Evolutionary conservation across 23 red algal species (phyloP).

Genomic region (Gracilaria caudata): DNA sequence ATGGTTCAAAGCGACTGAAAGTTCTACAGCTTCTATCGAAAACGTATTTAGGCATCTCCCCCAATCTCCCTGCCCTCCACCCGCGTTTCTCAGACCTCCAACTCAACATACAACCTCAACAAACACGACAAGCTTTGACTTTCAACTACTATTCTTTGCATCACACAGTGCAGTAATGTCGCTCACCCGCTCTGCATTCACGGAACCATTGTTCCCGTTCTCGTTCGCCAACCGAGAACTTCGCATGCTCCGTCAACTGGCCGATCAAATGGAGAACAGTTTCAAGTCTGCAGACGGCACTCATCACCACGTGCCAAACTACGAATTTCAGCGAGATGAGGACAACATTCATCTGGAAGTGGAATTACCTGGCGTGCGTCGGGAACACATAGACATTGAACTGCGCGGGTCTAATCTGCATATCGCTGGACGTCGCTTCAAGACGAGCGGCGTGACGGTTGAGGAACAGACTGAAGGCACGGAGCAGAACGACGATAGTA

Average conservation of each 20-base stretch:
- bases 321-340: constrained; percentile 3
- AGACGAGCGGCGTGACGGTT: not conserved
- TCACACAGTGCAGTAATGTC: not conserved
- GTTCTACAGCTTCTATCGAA: too few relatives aligned
- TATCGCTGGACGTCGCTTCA: constrained; percentile 20
- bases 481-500: not conserved
- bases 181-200: not conserved
- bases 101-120: too few relatives aligned
- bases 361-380: constrained; percentile 2
- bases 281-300: not conserved
- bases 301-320: not conserved
- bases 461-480: not conserved
- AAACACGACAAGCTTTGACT: too few relatives aligned
- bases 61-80: too few relatives aligned
- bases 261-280: not conserved
- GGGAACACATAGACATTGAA: constrained; percentile 2
- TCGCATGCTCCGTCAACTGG: constrained; percentile 1
- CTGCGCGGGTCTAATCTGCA: not conserved
- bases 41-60: too few relatives aligned
- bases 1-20: too few relatives aligned
- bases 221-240: constrained; percentile 7
- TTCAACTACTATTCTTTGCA: too few relatives aligned
- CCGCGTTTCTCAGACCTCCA: too few relatives aligned
- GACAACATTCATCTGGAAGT: constrained; percentile 10
- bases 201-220: constrained; percentile 10